These are phyloP conservation scores for Phialocephala subalpina DNA, from an alignment of 2,329 filamentous ascomycete species.

Conservation along the genomic window DNA sequence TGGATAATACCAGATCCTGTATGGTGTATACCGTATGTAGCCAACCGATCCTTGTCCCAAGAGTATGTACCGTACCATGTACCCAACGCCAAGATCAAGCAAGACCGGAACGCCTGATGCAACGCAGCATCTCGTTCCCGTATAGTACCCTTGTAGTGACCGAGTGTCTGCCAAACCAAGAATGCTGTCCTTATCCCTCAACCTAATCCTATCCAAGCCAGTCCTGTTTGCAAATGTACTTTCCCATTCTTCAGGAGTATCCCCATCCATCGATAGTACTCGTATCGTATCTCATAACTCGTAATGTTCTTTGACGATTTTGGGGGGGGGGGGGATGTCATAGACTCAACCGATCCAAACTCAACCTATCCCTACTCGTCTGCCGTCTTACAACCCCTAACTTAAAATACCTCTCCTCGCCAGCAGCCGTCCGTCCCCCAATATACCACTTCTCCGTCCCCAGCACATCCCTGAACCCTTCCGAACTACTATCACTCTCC, in stretches of 20 bases:
- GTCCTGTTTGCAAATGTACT: neutral
- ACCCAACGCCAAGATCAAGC: conserved; percentile 7
- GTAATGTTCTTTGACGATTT: too few species aligned
- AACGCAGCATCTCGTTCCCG: neutral
- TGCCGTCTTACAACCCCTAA: conserved; percentile 78
- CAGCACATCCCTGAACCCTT: conserved; percentile 77
- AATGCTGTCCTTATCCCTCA: neutral
- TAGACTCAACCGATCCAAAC: conserved; percentile 77
- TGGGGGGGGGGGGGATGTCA: too few species aligned
- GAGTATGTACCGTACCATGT: neutral
- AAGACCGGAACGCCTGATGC: conserved; percentile 11
- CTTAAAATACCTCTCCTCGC: conserved; percentile 86
- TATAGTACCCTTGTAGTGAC: conserved; percentile 6
- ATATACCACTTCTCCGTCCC: conserved; percentile 85
- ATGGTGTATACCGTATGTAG: conserved; percentile 4
- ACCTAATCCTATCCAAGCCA: neutral
- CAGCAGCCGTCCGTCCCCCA: conserved; percentile 75
- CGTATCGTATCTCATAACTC: conserved; percentile 1
- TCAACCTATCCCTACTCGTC: conserved; percentile 77
- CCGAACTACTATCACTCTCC: conserved; percentile 78
- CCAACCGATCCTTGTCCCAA: neutral
- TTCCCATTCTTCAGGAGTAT: too few species aligned
- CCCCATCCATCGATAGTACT: too few species aligned
- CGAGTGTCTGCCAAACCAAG: neutral
- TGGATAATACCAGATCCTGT: conserved; percentile 10